phyloP scores from a whole-genome alignment of 441 rosid species.

The Viola pubescens region DNA sequence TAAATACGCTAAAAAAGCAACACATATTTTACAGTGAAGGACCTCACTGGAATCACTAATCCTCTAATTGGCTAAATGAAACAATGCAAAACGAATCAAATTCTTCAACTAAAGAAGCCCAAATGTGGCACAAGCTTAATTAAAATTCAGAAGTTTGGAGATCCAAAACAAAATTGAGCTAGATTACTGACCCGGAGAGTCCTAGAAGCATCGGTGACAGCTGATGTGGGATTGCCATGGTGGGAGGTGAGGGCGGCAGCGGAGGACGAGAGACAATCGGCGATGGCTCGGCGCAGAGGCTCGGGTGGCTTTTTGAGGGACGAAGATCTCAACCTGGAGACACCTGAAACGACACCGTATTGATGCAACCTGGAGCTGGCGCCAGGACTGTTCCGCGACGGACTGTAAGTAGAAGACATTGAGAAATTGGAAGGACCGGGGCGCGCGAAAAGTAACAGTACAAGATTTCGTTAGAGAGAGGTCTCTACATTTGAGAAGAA shows the following conservation, averaged over 20 bases:
- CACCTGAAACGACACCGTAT: conserved; percentile 29
- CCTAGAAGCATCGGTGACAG: conserved; percentile 72
- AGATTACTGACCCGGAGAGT: conserved; percentile 67
- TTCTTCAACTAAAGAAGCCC: no score
- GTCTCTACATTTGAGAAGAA: not conserved
- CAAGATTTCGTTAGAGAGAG: no score
- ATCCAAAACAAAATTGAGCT: not conserved
- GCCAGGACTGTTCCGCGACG: conserved; percentile 51
- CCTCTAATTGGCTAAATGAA: not conserved
- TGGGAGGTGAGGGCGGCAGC: conserved; percentile 37
- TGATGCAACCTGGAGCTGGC: conserved; percentile 31
- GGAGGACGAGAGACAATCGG: conserved; percentile 80
- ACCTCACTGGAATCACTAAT: no score
- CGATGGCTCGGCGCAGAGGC: conserved; percentile 89
- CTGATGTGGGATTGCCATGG: conserved; percentile 52
- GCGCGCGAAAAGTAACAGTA: no score
- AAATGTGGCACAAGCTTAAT: no score
- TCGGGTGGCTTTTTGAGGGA: conserved; percentile 82
- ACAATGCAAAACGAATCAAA: conserved; percentile 1
- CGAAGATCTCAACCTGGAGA: conserved; percentile 80
- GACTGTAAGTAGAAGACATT: conserved; percentile 53
- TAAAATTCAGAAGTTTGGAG: not conserved
- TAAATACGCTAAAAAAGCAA: not conserved
- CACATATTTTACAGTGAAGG: no score
- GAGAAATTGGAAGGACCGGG: not conserved